phyloP scores from a whole-genome alignment of 805 yeast species.

The Teunomyces kruisii region DNA sequence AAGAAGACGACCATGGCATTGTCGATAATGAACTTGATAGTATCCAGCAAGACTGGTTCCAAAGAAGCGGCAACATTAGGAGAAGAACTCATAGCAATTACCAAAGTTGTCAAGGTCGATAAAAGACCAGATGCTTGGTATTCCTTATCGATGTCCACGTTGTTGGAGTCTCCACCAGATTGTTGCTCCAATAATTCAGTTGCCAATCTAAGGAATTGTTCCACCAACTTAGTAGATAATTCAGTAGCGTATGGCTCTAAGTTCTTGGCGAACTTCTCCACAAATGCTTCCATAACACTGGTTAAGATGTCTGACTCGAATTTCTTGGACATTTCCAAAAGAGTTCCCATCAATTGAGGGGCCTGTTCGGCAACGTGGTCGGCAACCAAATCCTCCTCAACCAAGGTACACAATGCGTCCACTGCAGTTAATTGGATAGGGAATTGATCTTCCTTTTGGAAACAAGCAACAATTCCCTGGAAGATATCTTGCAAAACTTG shows the following conservation, averaged over 20 bases:
- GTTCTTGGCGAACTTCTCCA: slow-evolving; percentile 41
- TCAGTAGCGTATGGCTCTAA: slow-evolving; percentile 70
- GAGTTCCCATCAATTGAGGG: slow-evolving; percentile 44
- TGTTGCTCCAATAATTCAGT: slow-evolving; percentile 48
- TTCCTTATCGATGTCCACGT: slow-evolving; percentile 36
- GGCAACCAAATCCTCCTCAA: slow-evolving; percentile 46
- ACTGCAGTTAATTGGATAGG: slow-evolving; percentile 53
- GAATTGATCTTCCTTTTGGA: slow-evolving; percentile 42
- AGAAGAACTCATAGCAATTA: slow-evolving; percentile 41
- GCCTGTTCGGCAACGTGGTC: slow-evolving; percentile 42
- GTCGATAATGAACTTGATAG: slow-evolving; percentile 35
- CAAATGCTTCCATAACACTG: slow-evolving; percentile 46
- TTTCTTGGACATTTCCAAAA: slow-evolving; percentile 44
- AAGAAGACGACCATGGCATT: slow-evolving; percentile 41
- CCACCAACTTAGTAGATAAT: slow-evolving; percentile 55
- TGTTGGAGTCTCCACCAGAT: slow-evolving; percentile 13
- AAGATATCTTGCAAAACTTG: slow-evolving; percentile 39
- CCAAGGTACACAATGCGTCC: slow-evolving; percentile 50
- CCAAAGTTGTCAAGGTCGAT: slow-evolving; percentile 42
- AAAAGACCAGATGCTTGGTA: slow-evolving; percentile 45
- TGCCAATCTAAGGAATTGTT: slow-evolving; percentile 72
- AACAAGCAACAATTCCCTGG: slow-evolving; percentile 40
- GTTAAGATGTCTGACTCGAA: slow-evolving; percentile 45
- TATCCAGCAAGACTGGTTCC: slow-evolving; percentile 33
- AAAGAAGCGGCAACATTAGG: slow-evolving; percentile 36